Conservation (phyloP, 1,284 basidiomycete species). For the Schizopora paradoxa region DNA sequence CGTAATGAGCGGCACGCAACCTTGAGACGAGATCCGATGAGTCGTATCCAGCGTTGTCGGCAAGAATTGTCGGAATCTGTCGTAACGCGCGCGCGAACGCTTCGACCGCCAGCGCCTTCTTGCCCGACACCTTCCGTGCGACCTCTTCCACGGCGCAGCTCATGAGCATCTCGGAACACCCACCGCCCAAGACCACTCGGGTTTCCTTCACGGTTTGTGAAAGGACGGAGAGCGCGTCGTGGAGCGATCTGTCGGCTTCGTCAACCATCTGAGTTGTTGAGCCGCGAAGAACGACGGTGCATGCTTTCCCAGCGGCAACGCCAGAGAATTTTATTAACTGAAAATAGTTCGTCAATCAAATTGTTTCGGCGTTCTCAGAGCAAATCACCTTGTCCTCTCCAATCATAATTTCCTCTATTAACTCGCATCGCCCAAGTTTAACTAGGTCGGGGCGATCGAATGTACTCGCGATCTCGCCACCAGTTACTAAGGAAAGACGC, state of each 20-base stretch:
- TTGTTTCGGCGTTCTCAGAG: background rate
- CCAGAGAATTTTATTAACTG: slow-evolving; percentile 99
- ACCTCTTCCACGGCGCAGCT: slow-evolving; percentile 89
- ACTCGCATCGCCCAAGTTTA: slow-evolving; percentile 88
- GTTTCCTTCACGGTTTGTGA: slow-evolving; percentile 99
- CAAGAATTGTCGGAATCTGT: slow-evolving; percentile 94
- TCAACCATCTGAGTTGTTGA: slow-evolving; percentile 99
- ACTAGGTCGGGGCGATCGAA: slow-evolving; percentile 94
- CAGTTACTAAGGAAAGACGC: slow-evolving; percentile 91
- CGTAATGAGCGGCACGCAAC: slow-evolving; percentile 91
- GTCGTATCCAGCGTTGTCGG: slow-evolving; percentile 97
- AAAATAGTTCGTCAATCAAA: background rate
- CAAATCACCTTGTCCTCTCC: slow-evolving; percentile 90
- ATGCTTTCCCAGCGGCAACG: slow-evolving; percentile 97
- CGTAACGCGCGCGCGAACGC: slow-evolving; percentile 85
- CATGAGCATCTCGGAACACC: slow-evolving; percentile 99
- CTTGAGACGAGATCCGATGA: slow-evolving; percentile 92
- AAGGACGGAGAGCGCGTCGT: slow-evolving; percentile 95
- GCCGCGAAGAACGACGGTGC: slow-evolving; percentile 95
- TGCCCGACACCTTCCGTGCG: slow-evolving; percentile 82
- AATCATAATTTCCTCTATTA: slow-evolving; percentile 99
- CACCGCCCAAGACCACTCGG: slow-evolving; percentile 89
- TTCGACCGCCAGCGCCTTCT: slow-evolving; percentile 95
- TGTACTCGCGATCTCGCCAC: slow-evolving; percentile 95
- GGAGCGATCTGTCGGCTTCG: slow-evolving; percentile 95